phyloP scores from a whole-genome alignment of 116 monocot genomes.

The Zostera marina region DNA sequence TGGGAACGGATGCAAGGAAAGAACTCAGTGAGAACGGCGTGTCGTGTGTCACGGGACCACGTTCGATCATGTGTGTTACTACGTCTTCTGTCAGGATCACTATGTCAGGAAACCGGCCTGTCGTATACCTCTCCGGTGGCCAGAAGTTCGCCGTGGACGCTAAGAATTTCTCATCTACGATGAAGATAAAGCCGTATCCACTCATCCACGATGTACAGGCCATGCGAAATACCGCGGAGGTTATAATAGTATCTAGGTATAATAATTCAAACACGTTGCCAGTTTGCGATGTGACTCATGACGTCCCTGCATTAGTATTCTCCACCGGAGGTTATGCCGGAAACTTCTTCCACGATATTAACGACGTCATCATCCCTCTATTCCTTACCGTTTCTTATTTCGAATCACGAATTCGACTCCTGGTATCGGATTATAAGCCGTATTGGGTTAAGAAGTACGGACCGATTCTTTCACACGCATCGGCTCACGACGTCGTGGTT shows the following conservation, averaged over 20 bases:
- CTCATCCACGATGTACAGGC: conserved; percentile 20
- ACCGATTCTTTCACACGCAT: conserved; percentile 14
- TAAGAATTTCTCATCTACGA: conserved; percentile 2
- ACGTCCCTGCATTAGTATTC: conserved; percentile 37
- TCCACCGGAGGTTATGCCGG: conserved; percentile 40
- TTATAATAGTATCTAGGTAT: conserved; percentile 9
- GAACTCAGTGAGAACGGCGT: conserved; percentile 20
- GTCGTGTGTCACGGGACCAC: conserved; percentile 22
- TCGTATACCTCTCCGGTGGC: conserved; percentile 19
- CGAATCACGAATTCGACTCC: conserved; percentile 10
- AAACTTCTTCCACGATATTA: conserved; percentile 54
- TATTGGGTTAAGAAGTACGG: conserved; percentile 31
- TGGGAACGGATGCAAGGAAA: conserved; percentile 5
- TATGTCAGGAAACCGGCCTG: conserved; percentile 9
- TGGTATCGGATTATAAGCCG: conserved; percentile 18
- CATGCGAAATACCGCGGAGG: conserved; percentile 21
- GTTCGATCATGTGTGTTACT: conserved; percentile 17
- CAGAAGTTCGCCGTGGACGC: conserved; percentile 1
- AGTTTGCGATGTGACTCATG: conserved; percentile 23
- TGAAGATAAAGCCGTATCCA: conserved; percentile 27
- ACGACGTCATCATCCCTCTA: conserved; percentile 35
- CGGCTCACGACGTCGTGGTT: conserved; percentile 6
- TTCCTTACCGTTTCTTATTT: conserved; percentile 30
- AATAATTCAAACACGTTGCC: not conserved
- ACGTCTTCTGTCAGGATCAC: conserved; percentile 14